A percentile compares a stretch with the other conserved stretches of the same genome.
These are phyloP conservation scores for Candida nanaspora DNA, from an alignment of 805 yeast species.

Conservation along the genomic window DNA sequence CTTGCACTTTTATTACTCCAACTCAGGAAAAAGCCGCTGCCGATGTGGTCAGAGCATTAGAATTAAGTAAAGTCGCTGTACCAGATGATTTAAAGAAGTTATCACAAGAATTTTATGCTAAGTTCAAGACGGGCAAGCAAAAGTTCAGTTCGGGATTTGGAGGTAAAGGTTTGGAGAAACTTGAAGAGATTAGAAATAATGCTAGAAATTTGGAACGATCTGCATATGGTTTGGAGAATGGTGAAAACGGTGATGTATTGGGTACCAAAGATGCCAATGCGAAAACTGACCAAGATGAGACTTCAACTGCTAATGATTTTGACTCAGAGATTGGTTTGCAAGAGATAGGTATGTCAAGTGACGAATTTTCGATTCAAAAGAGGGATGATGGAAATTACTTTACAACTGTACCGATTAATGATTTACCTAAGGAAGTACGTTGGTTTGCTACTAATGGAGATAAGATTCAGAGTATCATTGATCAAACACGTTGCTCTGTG, in stretches of 20 bases:
- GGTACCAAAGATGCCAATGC: constrained; percentile 1
- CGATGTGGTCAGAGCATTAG: constrained; percentile 65
- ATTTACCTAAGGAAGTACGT: constrained; percentile 72
- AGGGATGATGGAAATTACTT: background rate
- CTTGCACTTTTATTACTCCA: constrained; percentile 61
- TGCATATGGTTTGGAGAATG: constrained; percentile 37
- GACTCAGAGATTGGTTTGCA: too few relatives aligned
- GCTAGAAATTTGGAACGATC: constrained; percentile 42
- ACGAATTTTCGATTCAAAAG: background rate
- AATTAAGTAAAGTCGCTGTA: constrained; percentile 47
- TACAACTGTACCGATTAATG: constrained; percentile 73
- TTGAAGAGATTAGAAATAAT: constrained; percentile 55
- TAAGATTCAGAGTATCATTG: constrained; percentile 55
- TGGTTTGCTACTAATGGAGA: constrained; percentile 72
- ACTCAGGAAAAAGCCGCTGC: constrained; percentile 57
- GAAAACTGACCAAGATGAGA: background rate
- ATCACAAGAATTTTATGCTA: constrained; percentile 48
- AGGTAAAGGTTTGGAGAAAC: constrained; percentile 81
- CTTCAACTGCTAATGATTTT: too few relatives aligned
- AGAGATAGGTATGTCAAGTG: constrained; percentile 17
- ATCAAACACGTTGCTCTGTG: constrained; percentile 65
- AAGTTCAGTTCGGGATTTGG: constrained; percentile 76
- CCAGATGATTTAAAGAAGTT: constrained; percentile 43
- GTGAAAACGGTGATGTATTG: constrained; percentile 6
- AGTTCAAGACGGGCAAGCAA: constrained; percentile 58